phyloP scores from a whole-genome alignment of 768 basidiomycete genomes.

The Tephrocybe rancida region DNA sequence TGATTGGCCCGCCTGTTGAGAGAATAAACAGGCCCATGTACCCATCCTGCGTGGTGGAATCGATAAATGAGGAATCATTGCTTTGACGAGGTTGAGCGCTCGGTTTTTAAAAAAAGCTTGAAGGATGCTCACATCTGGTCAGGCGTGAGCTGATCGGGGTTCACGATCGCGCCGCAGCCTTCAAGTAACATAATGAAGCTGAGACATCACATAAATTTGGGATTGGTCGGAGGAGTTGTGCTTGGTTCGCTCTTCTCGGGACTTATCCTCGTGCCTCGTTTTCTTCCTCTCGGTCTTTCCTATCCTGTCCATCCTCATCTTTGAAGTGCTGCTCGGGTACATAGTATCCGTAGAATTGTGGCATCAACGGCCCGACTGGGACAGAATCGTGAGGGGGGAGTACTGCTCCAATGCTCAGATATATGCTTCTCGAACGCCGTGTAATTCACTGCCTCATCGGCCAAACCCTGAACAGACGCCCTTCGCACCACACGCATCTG shows the following conservation, averaged over 20 bases:
- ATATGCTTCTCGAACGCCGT: conserved; percentile 44
- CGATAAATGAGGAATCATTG: conserved; percentile 40
- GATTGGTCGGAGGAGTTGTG: not conserved
- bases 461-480: conserved; percentile 41
- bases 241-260: too few species aligned
- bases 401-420: conserved; percentile 47
- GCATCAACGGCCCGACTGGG: conserved; percentile 52
- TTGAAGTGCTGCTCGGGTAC: conserved; percentile 20
- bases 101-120: not conserved
- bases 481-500: conserved; percentile 45
- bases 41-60: conserved; percentile 35
- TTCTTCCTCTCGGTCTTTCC: not conserved
- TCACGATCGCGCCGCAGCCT: conserved; percentile 37
- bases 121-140: conserved; percentile 37
- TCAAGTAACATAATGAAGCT: conserved; percentile 47
- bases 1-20: conserved; percentile 40
- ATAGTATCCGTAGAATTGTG: conserved; percentile 70
- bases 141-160: conserved; percentile 20
- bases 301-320: too few species aligned
- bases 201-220: conserved; percentile 18
- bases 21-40: conserved; percentile 33
- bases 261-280: not conserved
- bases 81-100: conserved; percentile 15
- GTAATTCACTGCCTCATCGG: conserved; percentile 44
- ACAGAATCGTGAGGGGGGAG: conserved; percentile 42